phyloP scores from a whole-genome alignment of 2,329 filamentous ascomycete genomes.

The Amauroascus verrucosus region DNA sequence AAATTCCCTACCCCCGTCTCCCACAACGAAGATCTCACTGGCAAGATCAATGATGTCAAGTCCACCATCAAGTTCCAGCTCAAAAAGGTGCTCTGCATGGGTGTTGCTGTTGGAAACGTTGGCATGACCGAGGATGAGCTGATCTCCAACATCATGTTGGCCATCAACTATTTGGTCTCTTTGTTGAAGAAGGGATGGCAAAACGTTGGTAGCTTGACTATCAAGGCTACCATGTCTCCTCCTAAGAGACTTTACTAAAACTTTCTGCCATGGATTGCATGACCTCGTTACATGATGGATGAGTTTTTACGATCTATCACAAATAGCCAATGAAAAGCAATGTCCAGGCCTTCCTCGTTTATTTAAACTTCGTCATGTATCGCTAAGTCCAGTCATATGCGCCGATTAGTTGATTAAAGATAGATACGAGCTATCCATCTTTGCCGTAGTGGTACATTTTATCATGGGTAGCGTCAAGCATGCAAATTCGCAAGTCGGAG shows the following conservation, averaged over 20 bases:
- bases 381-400: too few relatives aligned
- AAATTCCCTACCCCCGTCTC: slow-evolving; percentile 99
- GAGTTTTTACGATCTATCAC: slow-evolving; percentile 6
- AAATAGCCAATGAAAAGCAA: slow-evolving; percentile 4
- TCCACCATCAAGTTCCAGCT: slow-evolving; percentile 99
- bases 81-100: slow-evolving; percentile 99
- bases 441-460: slow-evolving; percentile 1
- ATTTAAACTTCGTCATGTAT: background rate
- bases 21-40: slow-evolving; percentile 83
- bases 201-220: slow-evolving; percentile 98
- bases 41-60: slow-evolving; percentile 99
- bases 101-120: slow-evolving; percentile 97
- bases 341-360: background rate
- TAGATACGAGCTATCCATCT: background rate
- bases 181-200: slow-evolving; percentile 99
- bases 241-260: slow-evolving; percentile 93
- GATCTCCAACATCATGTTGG: slow-evolving; percentile 97
- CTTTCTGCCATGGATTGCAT: slow-evolving; percentile 12
- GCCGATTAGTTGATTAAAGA: background rate
- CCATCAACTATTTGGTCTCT: slow-evolving; percentile 99
- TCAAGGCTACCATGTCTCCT: slow-evolving; percentile 99
- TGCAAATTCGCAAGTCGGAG: background rate
- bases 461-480: background rate
- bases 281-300: background rate
- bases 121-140: slow-evolving; percentile 94